Base-by-base conservation (phyloP, 305 asterid genomes). In the Euphrasia arctica region DNA sequence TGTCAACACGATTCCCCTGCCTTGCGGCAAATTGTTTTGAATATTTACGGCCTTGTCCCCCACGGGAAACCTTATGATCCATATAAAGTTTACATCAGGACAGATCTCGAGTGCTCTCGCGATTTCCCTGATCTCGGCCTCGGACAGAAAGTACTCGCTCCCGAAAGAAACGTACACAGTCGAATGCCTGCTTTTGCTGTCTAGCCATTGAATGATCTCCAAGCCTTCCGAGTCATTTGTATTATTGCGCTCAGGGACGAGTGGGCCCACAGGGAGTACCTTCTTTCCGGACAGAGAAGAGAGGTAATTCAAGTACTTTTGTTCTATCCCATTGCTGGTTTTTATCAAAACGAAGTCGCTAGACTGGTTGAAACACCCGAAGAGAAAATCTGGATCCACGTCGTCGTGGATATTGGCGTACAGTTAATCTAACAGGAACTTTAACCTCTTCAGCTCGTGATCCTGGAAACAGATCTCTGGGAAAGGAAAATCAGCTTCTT, bases 111-210 rank as follows among this genome's bases (percentile, higher is more conserved):
- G 45, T 49, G 71, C 74, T 41, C 52, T 58, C 31, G 72, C 78
- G 14, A 77, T 63, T 9, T 74, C 79, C 1, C 45, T 25, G 32
- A 78, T 70, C 61, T 78, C 75, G 2, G 18, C 43, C 50, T 25
- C 7, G 1, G 75, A 65, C 47, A 78, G 29, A 62, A 71, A 74
- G 48, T 71, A 60, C 34, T 78, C 83, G 11, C 80, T 78, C 1
- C 79, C 79, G n/a, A 78, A 71, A 6, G 77, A 78, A 11, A 74
- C 62, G 50, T 60, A 74, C 15, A 71, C 51, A 1, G 75, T 78
- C 0, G 83, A 78, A 9, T 12, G n/a, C 13, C 22, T 60, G 1
- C 8, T 56, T 61, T 71, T 74, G 50, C 8, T 8, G 31, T 55
- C 42, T 48, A 78, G 41, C 83, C 83, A 78, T 13, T 60, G 64